phyloP scores from a whole-genome alignment of 352 stramenopile genomes.

The Pythium dissotocum region DNA sequence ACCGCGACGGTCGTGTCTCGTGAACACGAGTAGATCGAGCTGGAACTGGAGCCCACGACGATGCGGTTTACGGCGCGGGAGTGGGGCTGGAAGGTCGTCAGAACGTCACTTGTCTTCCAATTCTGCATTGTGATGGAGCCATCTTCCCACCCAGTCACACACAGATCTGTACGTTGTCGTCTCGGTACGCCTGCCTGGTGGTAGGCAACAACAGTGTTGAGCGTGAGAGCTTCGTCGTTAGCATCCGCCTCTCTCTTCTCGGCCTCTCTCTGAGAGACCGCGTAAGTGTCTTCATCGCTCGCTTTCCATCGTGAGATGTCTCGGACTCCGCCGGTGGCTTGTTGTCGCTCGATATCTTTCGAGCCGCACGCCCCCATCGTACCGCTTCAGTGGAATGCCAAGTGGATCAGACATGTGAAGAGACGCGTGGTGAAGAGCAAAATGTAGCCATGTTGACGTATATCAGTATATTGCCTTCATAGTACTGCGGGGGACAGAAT shows the following conservation, averaged over 20 bases:
- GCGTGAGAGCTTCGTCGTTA: conserved; percentile 28
- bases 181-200: conserved; percentile 13
- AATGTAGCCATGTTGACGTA: conserved; percentile 24
- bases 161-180: conserved; percentile 21
- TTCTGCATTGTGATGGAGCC: conserved; percentile 50
- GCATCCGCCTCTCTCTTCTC: neutral
- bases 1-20: conserved; percentile 72
- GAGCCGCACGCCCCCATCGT: conserved; percentile 61
- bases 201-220: conserved; percentile 57
- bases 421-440: neutral
- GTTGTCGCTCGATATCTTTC: conserved; percentile 17
- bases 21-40: conserved; percentile 74
- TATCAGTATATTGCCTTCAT: conserved; percentile 3
- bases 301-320: conserved; percentile 54
- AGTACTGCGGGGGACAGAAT: conserved; percentile 25
- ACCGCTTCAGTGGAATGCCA: neutral
- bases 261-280: neutral
- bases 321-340: conserved; percentile 21
- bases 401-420: neutral
- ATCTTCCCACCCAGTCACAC: conserved; percentile 74
- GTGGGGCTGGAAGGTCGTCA: conserved; percentile 53
- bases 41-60: conserved; percentile 37
- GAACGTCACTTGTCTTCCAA: conserved; percentile 35
- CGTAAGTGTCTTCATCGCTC: conserved; percentile 22
- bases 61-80: conserved; percentile 62